Evolutionary conservation across 2,329 filamentous ascomycete genomes (phyloP).

Genomic region (Calonectria crousiana): DNA sequence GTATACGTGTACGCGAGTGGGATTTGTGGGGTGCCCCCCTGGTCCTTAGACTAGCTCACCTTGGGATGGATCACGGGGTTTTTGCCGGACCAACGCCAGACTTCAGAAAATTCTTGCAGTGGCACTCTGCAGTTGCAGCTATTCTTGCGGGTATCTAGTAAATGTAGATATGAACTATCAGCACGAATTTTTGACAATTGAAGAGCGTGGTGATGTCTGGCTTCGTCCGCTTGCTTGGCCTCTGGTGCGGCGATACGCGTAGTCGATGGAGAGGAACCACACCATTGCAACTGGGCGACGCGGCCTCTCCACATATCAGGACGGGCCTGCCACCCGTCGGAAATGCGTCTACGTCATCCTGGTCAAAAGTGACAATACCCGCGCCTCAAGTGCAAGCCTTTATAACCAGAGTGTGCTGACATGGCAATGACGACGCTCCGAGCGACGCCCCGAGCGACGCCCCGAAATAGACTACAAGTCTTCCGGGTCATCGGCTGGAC

Average conservation of each 20-base stretch:
- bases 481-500: slow-evolving; percentile 13
- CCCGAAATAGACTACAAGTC: slow-evolving; percentile 16
- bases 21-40: slow-evolving; percentile 1
- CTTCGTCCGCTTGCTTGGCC: not conserved
- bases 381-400: not conserved
- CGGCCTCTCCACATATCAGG: slow-evolving; percentile 19
- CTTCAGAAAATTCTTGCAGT: not conserved
- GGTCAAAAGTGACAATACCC: not conserved
- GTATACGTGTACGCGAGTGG: slow-evolving; percentile 8
- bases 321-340: not conserved
- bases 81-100: not conserved
- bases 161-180: not conserved
- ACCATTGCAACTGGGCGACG: slow-evolving; percentile 11
- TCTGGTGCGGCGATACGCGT: not conserved
- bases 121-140: not conserved
- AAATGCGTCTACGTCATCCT: slow-evolving; percentile 9
- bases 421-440: slow-evolving; percentile 15
- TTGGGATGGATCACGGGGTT: not conserved
- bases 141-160: not conserved
- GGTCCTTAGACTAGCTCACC: not conserved
- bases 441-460: slow-evolving; percentile 20
- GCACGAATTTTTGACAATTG: not conserved
- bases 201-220: not conserved
- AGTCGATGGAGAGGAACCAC: not conserved
- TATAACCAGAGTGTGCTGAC: not conserved